Percentiles rank a stretch among this genome's conserved stretches.
phyloP scores from a whole-genome alignment of 805 yeast genomes.

The Saturnispora serradocipensis region DNA sequence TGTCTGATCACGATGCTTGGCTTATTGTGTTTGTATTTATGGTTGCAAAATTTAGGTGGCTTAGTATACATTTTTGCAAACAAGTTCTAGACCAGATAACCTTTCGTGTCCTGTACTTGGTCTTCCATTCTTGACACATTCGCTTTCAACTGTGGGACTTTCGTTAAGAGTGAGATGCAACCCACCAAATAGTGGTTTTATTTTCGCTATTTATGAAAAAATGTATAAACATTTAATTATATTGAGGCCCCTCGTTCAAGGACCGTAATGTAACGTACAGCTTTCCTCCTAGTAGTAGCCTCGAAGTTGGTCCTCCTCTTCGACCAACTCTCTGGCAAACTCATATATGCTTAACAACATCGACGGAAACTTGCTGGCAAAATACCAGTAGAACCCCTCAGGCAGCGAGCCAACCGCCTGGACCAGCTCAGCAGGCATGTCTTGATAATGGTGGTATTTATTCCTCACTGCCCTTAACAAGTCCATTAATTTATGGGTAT shows the following conservation, averaged over 20 bases:
- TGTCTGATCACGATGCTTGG: background rate
- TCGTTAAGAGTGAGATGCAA: too few relatives aligned
- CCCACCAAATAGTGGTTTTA: too few relatives aligned
- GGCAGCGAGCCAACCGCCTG: conserved; percentile 71
- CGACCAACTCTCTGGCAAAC: conserved; percentile 21
- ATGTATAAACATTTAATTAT: background rate
- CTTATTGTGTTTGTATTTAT: background rate
- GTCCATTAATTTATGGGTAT: conserved; percentile 71
- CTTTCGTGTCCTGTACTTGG: too few relatives aligned
- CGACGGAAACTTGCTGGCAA: conserved; percentile 65
- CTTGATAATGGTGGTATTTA: conserved; percentile 91
- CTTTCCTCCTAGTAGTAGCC: background rate
- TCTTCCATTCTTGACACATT: too few relatives aligned
- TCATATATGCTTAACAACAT: conserved; percentile 67
- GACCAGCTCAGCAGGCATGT: conserved; percentile 62
- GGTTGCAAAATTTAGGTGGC: background rate
- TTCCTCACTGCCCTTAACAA: conserved; percentile 82
- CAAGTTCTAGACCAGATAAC: background rate
- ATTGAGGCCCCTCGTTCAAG: too few relatives aligned
- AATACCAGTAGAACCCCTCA: conserved; percentile 73
- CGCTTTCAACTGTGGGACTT: too few relatives aligned
- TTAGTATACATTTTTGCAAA: background rate
- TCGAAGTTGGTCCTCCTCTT: conserved; percentile 45
- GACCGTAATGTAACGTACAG: background rate
- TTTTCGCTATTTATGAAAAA: too few relatives aligned